Conservation (phyloP, 495 filamentous ascomycete genomes). For the Glonium stellatum region DNA sequence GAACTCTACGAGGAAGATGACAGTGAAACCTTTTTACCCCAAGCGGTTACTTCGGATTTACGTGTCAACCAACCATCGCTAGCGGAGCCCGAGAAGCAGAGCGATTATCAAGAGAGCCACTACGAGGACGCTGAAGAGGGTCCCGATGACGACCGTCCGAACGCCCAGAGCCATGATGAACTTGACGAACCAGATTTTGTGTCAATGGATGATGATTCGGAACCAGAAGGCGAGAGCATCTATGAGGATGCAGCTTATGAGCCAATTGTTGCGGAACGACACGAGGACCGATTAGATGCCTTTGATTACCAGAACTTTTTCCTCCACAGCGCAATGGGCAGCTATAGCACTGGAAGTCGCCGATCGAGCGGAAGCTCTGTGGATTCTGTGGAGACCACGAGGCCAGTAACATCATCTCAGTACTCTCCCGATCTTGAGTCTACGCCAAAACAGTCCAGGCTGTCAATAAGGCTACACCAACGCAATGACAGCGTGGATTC, state of each 20-base stretch:
- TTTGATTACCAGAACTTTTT: conserved; percentile 98
- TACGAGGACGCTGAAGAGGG: conserved; percentile 7
- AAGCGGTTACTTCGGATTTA: background rate
- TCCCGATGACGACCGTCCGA: background rate
- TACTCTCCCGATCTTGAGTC: conserved; percentile 1
- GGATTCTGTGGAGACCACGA: conserved; percentile 70
- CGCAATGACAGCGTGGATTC: conserved; percentile 60
- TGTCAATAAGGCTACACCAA: conserved; percentile 33
- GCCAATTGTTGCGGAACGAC: conserved; percentile 44
- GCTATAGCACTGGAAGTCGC: conserved; percentile 47
- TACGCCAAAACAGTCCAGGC: conserved; percentile 4
- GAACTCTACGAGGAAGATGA: conserved; percentile 34
- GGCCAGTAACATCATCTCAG: conserved; percentile 20
- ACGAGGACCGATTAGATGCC: conserved; percentile 93
- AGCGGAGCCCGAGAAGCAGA: conserved; percentile 3
- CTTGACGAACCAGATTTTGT: conserved; percentile 14
- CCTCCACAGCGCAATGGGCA: conserved; percentile 83
- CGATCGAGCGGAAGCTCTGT: conserved; percentile 44
- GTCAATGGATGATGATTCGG: conserved; percentile 29
- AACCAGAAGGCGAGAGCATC: conserved; percentile 45
- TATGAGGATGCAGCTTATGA: conserved; percentile 60
- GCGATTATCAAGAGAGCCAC: conserved; percentile 5
- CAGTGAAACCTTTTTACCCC: conserved; percentile 15
- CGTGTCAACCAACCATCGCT: background rate
- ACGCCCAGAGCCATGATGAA: background rate